phyloP scores from a whole-genome alignment of 495 filamentous ascomycete species.

The Poronia punctata region DNA sequence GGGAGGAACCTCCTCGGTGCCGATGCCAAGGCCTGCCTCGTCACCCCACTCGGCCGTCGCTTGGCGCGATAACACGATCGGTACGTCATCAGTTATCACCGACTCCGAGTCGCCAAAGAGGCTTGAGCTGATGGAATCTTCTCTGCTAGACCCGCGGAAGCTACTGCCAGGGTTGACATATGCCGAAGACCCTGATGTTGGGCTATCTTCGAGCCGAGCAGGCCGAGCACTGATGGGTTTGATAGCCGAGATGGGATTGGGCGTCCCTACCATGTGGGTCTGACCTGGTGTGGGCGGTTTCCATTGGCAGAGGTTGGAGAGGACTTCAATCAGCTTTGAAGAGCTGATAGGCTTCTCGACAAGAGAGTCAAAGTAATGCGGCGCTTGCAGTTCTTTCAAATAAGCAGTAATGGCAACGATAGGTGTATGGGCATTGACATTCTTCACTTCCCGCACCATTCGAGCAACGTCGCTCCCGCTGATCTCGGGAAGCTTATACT shows the following conservation, averaged over 20 bases:
- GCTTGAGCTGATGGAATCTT: conserved; percentile 81
- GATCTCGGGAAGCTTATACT: conserved; percentile 89
- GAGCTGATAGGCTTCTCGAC: conserved; percentile 94
- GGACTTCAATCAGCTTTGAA: conserved; percentile 76
- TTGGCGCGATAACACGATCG: conserved; percentile 65
- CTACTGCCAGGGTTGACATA: conserved; percentile 61
- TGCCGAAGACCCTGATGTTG: conserved; percentile 72
- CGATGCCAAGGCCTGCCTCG: conserved; percentile 63
- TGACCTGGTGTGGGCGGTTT: conserved; percentile 61
- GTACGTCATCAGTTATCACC: conserved; percentile 68
- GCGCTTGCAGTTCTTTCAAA: conserved; percentile 86
- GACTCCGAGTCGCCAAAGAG: conserved; percentile 80
- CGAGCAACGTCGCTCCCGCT: conserved; percentile 92
- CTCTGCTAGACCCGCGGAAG: conserved; percentile 68
- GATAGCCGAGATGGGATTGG: conserved; percentile 53
- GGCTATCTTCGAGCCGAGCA: conserved; percentile 65
- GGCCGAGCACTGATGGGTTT: conserved; percentile 53
- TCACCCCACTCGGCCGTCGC: conserved; percentile 66
- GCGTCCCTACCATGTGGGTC: conserved; percentile 31
- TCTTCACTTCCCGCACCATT: conserved; percentile 94
- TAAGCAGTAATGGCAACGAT: conserved; percentile 98
- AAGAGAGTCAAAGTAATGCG: conserved; percentile 88
- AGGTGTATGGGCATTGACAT: conserved; percentile 87
- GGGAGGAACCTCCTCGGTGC: conserved; percentile 34
- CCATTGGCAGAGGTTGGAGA: conserved; percentile 86